These are phyloP conservation scores for Colletotrichum brevisporum DNA, from an alignment of 2,329 filamentous ascomycete genomes.

Conservation along the genomic window DNA sequence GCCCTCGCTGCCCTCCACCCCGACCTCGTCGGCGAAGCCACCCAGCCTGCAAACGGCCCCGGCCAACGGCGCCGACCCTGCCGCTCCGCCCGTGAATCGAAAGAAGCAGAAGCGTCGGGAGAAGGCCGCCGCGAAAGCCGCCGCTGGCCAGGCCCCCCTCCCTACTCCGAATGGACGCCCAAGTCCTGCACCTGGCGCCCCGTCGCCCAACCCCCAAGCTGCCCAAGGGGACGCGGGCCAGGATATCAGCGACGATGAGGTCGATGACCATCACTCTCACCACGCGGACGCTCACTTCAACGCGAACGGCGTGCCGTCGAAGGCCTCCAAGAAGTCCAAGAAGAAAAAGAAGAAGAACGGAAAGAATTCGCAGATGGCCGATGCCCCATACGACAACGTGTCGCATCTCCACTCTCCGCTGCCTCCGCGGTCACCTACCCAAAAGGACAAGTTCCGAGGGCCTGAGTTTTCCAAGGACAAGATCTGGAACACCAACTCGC, in stretches of 20 bases:
- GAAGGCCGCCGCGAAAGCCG: constrained; percentile 83
- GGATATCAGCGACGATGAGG: constrained; percentile 71
- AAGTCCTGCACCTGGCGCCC: constrained; percentile 50
- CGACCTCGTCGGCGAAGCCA: constrained; percentile 58
- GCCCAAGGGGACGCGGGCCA: constrained; percentile 66
- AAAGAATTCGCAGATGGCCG: constrained; percentile 44
- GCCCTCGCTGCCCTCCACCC: constrained; percentile 67
- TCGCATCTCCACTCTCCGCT: constrained; percentile 48
- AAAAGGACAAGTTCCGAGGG: constrained; percentile 39
- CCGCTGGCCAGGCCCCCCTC: constrained; percentile 51
- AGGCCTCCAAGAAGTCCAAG: constrained; percentile 72
- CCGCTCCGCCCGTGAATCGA: constrained; percentile 77
- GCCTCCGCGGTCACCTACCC: constrained; percentile 40
- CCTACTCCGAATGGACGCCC: constrained; percentile 57
- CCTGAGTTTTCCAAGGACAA: constrained; percentile 78
- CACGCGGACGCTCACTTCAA: constrained; percentile 51
- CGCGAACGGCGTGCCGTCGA: constrained; percentile 49
- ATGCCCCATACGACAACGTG: constrained; percentile 51
- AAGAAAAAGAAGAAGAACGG: constrained; percentile 75
- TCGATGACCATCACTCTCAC: constrained; percentile 56
- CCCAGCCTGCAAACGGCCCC: constrained; percentile 45
- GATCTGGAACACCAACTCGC: constrained; percentile 97
- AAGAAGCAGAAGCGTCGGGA: constrained; percentile 96
- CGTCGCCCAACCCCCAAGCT: constrained; percentile 46
- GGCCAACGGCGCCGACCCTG: constrained; percentile 44